Percentiles rank a stretch among this genome's conserved stretches.
phyloP scores from a whole-genome alignment of 805 yeast genomes.

The Kuraishia piskuri region DNA sequence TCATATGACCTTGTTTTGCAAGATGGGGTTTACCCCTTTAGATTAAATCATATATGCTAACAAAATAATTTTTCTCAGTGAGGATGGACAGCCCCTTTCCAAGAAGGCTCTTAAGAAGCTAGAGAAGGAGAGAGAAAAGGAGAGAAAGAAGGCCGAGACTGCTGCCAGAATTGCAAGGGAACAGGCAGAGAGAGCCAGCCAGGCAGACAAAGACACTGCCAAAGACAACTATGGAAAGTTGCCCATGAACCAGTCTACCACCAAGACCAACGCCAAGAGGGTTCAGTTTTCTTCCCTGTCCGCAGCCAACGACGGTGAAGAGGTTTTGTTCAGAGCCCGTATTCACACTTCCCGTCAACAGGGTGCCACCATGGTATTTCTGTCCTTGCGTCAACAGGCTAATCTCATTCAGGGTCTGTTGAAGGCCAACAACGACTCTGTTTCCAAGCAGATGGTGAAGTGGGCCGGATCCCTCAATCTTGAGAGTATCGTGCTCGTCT shows the following conservation, averaged over 20 bases:
- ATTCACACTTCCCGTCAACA: slow-evolving; percentile 90
- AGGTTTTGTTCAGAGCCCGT: slow-evolving; percentile 86
- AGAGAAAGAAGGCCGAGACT: slow-evolving; percentile 83
- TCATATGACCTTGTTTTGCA: not conserved
- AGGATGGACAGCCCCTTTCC: slow-evolving; percentile 78
- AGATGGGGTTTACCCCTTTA: too few relatives aligned
- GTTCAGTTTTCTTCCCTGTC: slow-evolving; percentile 46
- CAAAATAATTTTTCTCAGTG: slow-evolving; percentile 13
- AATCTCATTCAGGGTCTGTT: slow-evolving; percentile 77
- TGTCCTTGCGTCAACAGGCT: slow-evolving; percentile 87
- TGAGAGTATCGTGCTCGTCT: slow-evolving; percentile 88
- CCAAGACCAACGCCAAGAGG: slow-evolving; percentile 61
- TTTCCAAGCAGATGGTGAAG: slow-evolving; percentile 94
- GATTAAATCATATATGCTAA: not conserved
- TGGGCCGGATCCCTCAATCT: slow-evolving; percentile 83
- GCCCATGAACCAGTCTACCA: slow-evolving; percentile 72
- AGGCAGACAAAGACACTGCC: slow-evolving; percentile 78
- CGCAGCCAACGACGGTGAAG: slow-evolving; percentile 61
- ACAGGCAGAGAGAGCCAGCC: slow-evolving; percentile 66
- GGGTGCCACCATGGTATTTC: slow-evolving; percentile 89
- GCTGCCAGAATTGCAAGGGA: slow-evolving; percentile 84
- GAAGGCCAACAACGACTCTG: slow-evolving; percentile 57
- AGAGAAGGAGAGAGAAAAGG: slow-evolving; percentile 89
- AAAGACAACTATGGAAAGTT: slow-evolving; percentile 82
- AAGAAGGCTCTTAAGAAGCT: slow-evolving; percentile 94